These are phyloP conservation scores for Ilex paraguariensis DNA, from an alignment of 305 asterid species.

Conservation along the genomic window DNA sequence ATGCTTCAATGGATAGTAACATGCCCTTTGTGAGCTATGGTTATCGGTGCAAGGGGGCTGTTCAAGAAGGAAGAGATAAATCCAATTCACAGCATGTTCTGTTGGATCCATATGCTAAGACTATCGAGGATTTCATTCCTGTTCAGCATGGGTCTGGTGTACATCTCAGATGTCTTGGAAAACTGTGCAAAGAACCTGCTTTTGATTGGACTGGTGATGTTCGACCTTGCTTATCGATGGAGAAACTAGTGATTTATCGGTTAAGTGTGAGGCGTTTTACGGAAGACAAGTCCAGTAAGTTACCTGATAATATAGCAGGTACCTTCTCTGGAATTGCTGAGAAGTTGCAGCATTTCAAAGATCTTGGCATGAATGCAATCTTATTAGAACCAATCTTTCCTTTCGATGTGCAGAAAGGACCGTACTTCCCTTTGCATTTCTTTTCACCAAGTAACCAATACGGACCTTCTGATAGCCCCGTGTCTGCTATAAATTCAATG, in stretches of 20 bases:
- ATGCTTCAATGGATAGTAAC: constrained; percentile 48
- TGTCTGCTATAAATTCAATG: constrained; percentile 41
- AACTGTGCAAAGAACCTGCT: constrained; percentile 45
- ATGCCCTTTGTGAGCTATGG: constrained; percentile 63
- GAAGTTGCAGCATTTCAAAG: constrained; percentile 63
- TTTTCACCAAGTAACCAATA: constrained; percentile 52
- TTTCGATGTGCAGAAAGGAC: constrained; percentile 61
- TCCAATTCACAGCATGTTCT: constrained; percentile 26
- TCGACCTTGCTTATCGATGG: constrained; percentile 56
- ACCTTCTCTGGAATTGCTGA: constrained; percentile 59
- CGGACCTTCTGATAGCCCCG: constrained; percentile 34
- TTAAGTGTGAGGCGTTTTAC: constrained; percentile 61
- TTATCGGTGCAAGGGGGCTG: constrained; percentile 53
- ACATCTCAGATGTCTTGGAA: constrained; percentile 40
- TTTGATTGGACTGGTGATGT: constrained; percentile 74
- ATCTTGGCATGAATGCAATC: constrained; percentile 81
- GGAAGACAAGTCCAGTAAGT: constrained; percentile 57
- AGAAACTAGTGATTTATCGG: constrained; percentile 66
- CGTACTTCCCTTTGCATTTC: constrained; percentile 76
- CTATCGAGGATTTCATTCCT: constrained; percentile 32
- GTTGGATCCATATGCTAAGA: constrained; percentile 80
- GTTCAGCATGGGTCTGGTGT: constrained; percentile 25
- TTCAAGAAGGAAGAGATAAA: constrained; percentile 12
- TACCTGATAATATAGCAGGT: constrained; percentile 49
- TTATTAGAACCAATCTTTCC: constrained; percentile 80